Base-by-base conservation (phyloP, 371 early-diverging fungal species). In the Circinella umbellata region DNA sequence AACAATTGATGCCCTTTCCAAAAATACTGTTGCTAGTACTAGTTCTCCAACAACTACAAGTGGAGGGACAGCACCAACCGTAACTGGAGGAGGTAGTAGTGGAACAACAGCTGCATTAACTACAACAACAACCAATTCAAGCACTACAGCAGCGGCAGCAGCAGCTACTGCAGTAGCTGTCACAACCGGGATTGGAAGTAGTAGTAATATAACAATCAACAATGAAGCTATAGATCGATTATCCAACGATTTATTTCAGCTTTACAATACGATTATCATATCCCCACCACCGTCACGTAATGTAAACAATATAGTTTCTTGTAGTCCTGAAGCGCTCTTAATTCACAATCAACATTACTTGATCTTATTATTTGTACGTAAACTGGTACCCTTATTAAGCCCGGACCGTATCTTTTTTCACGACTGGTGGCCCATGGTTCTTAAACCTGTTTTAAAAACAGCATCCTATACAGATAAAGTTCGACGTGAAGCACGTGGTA, bases 281-380 rank as follows among this genome's bases (percentile, higher is more conserved):
- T 64, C 69, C 20, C 64, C 69, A 17, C 61, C 70, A 14, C 62
- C 69, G 27, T 62, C 69, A 17, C 61, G 61, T 3, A 57, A 61
- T 0, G 73, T 69, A 4, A 62, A 72, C 7, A n/a, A 18, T n/a
- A 47, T 76, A 0, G 77, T 82, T 2, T 79, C 80, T 2, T 67
- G 72, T 18, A 66, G 69, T 59, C 66, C 77, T 0, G 74, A 74
- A 37, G 75, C 73, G 2, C 51, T 63, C 0, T 66, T 54, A 20
- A 47, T 74, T 3, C 82, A 82, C 39, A 71, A 71, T 17, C 80
- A 85, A 42, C 82, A 85, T 57, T 73, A 70, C 55, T 61, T 82
- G 35, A 64, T 85, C 3, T 69, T 85, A 17, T 68, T 76, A 3
- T 79, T 76, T 38, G 64, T 82, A 10, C 77, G 75, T 59, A 73